Evolutionary conservation across 2,329 filamentous ascomycete genomes (phyloP).

Genomic region (Scolecobasidium constrictum): DNA sequence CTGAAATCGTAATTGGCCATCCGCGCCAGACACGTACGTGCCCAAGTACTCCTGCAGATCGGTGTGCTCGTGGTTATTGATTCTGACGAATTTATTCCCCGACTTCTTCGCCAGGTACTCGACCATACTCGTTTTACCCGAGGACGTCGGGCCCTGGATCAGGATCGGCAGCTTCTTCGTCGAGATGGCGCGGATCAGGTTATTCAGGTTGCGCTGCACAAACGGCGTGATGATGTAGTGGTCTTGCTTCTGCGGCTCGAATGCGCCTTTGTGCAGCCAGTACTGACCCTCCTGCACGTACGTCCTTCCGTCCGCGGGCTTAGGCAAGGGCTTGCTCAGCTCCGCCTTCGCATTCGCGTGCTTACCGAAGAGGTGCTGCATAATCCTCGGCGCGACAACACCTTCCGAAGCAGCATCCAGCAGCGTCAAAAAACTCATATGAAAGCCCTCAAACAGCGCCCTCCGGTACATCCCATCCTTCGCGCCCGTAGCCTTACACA

Average conservation of each 20-base stretch:
- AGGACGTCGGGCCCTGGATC: constrained; percentile 92
- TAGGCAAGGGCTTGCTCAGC: constrained; percentile 65
- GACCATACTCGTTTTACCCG: constrained; percentile 99
- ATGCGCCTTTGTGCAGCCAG: constrained; percentile 72
- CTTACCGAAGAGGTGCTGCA: constrained; percentile 65
- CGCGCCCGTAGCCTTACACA: constrained; percentile 62
- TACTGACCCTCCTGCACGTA: constrained; percentile 86
- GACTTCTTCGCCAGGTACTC: constrained; percentile 95
- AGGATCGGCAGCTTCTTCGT: constrained; percentile 87
- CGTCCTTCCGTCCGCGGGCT: constrained; percentile 61
- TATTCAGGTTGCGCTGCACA: constrained; percentile 87
- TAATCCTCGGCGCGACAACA: constrained; percentile 66
- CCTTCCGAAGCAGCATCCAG: constrained; percentile 73
- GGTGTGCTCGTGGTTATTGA: constrained; percentile 99
- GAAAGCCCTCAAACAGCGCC: constrained; percentile 88
- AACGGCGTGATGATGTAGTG: constrained; percentile 97
- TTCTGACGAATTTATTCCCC: constrained; percentile 92
- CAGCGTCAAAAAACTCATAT: constrained; percentile 93
- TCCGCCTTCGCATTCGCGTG: constrained; percentile 60
- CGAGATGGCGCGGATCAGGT: constrained; percentile 85
- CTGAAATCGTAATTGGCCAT: constrained; percentile 81
- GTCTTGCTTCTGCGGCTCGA: constrained; percentile 56
- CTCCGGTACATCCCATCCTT: constrained; percentile 49
- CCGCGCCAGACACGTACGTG: constrained; percentile 76
- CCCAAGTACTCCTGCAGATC: constrained; percentile 96